phyloP scores from a whole-genome alignment of 2,329 filamentous ascomycete genomes.

The Fusarium sp. region DNA sequence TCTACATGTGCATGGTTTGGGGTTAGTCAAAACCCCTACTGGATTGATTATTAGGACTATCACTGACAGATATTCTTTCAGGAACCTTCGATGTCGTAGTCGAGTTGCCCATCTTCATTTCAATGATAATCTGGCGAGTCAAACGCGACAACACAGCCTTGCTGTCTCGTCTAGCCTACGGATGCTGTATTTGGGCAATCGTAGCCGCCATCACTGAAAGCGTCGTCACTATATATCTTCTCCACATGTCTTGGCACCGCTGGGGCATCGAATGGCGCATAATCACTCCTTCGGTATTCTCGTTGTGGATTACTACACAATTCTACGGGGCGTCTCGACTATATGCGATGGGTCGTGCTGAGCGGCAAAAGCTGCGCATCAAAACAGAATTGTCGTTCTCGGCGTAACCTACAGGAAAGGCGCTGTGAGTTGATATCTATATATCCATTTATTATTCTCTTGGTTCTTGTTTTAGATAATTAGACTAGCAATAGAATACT shows the following conservation, averaged over 20 bases:
- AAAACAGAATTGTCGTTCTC: not conserved
- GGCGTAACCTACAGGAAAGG: not conserved
- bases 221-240: conserved; percentile 16
- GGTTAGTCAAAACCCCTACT: not conserved
- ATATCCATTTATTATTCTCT: too few relatives aligned
- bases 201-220: conserved; percentile 1
- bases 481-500: not conserved
- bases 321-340: conserved; percentile 18
- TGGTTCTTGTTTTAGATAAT: not conserved
- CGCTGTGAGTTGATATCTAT: not conserved
- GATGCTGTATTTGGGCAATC: conserved; percentile 10
- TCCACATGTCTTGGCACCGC: conserved; percentile 1
- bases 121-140: conserved; percentile 18
- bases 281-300: conserved; percentile 2
- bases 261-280: conserved; percentile 13
- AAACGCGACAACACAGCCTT: conserved; percentile 1
- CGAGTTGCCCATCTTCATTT: conserved; percentile 14
- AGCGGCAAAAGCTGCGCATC: not conserved
- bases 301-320: conserved; percentile 19
- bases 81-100: conserved; percentile 19
- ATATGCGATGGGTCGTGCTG: conserved; percentile 11
- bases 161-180: conserved; percentile 5
- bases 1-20: conserved; percentile 34
- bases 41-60: fast-evolving
- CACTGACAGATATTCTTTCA: not conserved